A percentile compares a stretch with the other conserved stretches of the same genome.
phyloP scores from a whole-genome alignment of 345 rosid species.

The Nephelium lappaceum region DNA sequence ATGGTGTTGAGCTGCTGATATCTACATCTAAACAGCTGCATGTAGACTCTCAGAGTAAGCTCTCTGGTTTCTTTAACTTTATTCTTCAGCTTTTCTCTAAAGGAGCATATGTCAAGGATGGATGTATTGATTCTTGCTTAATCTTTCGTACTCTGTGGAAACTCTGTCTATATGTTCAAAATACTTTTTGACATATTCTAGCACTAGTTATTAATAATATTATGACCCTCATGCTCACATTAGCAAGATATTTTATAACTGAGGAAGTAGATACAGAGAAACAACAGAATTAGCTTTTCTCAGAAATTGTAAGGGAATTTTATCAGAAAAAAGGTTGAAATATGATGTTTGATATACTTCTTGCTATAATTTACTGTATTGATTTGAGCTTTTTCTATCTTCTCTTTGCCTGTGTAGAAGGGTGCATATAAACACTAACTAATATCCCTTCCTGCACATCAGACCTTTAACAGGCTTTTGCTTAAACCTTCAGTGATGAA shows the following conservation, averaged over 20 bases:
- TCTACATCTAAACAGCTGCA: slow-evolving; percentile 59
- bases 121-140: background rate
- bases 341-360: background rate
- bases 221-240: background rate
- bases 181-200: background rate
- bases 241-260: background rate
- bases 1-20: slow-evolving; percentile 58
- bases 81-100: background rate
- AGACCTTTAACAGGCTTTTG: background rate
- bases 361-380: background rate
- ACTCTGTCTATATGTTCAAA: background rate
- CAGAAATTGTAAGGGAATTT: background rate
- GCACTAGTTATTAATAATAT: background rate
- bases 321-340: background rate
- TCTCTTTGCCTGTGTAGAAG: background rate
- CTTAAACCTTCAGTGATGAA: background rate
- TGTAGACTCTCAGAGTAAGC: slow-evolving; percentile 52
- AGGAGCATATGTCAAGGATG: background rate
- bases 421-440: background rate
- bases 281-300: background rate
- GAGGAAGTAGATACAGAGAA: background rate
- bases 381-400: background rate
- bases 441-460: background rate
- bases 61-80: slow-evolving; percentile 15
- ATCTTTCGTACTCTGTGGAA: background rate